Percentiles rank a stretch among this genome's conserved stretches.
Conservation (phyloP, 768 basidiomycete species). For the Phaeotremella fagi region DNA sequence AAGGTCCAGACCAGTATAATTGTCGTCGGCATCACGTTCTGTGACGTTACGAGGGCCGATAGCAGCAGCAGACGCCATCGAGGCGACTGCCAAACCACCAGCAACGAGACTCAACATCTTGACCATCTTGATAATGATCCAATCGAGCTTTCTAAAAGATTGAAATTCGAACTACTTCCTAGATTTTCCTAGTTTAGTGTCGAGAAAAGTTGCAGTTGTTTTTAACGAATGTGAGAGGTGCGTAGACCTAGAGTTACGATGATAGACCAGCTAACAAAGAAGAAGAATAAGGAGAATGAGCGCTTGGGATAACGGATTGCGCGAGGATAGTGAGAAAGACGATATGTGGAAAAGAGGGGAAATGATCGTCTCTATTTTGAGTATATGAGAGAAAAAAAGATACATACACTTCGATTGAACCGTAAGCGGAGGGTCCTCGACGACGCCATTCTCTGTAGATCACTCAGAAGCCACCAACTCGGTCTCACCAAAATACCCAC, state of each 20-base stretch:
- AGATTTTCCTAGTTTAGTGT: too few species aligned
- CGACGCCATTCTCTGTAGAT: neutral
- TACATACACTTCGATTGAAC: neutral
- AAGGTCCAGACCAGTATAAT: neutral
- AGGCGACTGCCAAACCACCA: neutral
- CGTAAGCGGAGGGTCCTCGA: neutral
- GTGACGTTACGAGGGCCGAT: too few species aligned
- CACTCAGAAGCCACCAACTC: neutral
- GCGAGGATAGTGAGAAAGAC: neutral
- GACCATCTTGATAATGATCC: neutral
- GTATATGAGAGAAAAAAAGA: neutral
- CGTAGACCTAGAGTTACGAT: neutral
- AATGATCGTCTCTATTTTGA: neutral
- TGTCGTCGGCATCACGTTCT: neutral
- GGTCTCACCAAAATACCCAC: neutral
- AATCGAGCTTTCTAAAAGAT: neutral
- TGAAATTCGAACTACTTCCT: too few species aligned
- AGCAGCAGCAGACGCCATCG: neutral
- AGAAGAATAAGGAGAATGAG: neutral
- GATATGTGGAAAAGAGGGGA: neutral
- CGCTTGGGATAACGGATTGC: neutral
- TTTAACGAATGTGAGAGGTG: neutral
- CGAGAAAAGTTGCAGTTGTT: too few species aligned
- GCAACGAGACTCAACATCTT: neutral
- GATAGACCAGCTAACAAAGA: neutral